A percentile compares a stretch with the other conserved stretches of the same genome.
These are phyloP conservation scores for Spirogloea muscicola DNA, from an alignment of 139 green algal species.

Conservation along the genomic window DNA sequence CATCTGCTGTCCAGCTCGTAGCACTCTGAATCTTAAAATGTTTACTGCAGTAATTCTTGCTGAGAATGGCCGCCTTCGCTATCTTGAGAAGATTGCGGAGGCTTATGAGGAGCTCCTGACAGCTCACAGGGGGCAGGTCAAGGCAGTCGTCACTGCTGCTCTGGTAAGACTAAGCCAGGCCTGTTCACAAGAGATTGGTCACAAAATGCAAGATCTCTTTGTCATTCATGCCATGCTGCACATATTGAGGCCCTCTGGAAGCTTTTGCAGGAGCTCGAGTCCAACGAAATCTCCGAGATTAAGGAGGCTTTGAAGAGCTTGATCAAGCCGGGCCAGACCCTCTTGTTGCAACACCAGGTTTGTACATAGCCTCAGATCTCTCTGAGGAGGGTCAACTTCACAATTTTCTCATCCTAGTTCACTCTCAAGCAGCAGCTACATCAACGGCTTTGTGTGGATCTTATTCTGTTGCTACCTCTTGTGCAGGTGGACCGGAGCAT, in stretches of 20 bases:
- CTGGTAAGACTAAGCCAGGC: slow-evolving; percentile 42
- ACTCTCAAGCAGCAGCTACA: no score
- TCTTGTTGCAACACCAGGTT: slow-evolving; percentile 45
- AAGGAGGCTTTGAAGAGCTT: slow-evolving; percentile 52
- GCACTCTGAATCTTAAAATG: no score
- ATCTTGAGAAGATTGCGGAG: slow-evolving; percentile 54
- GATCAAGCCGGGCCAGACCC: slow-evolving; percentile 57
- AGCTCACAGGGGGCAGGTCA: slow-evolving; percentile 64
- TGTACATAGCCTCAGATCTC: no score
- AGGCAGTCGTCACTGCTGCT: slow-evolving; percentile 67
- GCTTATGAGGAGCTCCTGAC: slow-evolving; percentile 62
- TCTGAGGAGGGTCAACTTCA: no score
- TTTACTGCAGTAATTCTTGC: slow-evolving; percentile 59
- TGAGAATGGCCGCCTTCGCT: slow-evolving; percentile 64
- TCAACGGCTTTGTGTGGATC: no score
- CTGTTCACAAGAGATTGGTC: neutral
- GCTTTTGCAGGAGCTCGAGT: slow-evolving; percentile 42
- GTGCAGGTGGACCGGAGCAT: slow-evolving; percentile 56
- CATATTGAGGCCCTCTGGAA: no score
- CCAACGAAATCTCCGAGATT: slow-evolving; percentile 58
- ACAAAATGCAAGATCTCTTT: slow-evolving; percentile 1
- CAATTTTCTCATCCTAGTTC: no score
- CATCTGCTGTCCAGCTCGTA: no score
- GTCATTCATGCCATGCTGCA: neutral
- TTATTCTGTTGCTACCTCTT: neutral